Percentiles rank a stretch among this genome's conserved stretches.
Conservation (phyloP, 495 filamentous ascomycete genomes). For the Tuber magnatum region DNA sequence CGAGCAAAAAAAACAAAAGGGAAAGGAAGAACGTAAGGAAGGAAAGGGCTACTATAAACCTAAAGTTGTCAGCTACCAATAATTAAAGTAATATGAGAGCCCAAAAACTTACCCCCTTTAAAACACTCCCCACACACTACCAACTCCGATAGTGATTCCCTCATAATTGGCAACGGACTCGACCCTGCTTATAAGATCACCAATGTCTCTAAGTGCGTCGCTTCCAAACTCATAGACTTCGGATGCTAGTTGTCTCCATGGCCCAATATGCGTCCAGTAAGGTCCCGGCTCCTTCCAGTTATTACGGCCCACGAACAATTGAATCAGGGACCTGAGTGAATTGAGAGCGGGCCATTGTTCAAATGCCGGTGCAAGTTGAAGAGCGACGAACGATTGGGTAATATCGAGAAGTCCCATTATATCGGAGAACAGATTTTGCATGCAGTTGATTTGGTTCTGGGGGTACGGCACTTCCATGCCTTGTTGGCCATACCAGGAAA, state of each 20-base stretch:
- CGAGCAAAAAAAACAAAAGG: neutral
- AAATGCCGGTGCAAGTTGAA: neutral
- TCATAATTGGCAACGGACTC: neutral
- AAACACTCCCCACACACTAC: neutral
- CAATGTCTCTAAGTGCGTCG: neutral
- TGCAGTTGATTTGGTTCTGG: neutral
- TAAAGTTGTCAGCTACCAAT: neutral
- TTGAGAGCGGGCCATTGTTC: neutral
- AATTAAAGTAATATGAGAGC: neutral
- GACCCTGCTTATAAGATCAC: neutral
- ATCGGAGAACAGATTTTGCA: neutral
- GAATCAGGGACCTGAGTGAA: neutral
- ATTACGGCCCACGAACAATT: neutral
- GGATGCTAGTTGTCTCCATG: neutral
- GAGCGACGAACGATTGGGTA: neutral
- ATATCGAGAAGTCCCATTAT: neutral
- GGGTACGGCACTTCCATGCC: neutral
- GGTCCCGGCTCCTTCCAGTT: neutral
- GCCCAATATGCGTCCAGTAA: neutral
- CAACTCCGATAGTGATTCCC: neutral
- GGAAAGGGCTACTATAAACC: too few relatives aligned
- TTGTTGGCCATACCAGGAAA: accelerated
- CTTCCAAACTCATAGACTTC: neutral
- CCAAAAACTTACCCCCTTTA: neutral
- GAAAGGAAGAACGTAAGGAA: too few relatives aligned